Conservation (phyloP, 805 yeast species). For the Sugiyamaella qingdaonensis region DNA sequence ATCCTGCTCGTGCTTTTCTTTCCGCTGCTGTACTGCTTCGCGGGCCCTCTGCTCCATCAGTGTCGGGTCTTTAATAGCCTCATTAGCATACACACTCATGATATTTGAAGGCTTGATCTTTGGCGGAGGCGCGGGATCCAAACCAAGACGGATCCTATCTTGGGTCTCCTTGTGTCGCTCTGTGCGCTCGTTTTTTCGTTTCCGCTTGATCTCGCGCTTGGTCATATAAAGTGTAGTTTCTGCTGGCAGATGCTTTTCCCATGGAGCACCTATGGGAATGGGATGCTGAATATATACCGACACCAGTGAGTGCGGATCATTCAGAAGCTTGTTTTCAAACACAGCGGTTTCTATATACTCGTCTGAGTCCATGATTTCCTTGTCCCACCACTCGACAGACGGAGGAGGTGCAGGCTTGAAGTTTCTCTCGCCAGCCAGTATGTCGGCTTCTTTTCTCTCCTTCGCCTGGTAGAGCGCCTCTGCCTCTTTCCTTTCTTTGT, state of each 20-base stretch:
- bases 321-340: slow-evolving; percentile 10
- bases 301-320: slow-evolving; percentile 36
- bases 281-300: slow-evolving; percentile 83
- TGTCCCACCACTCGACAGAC: slow-evolving; percentile 86
- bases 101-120: slow-evolving; percentile 80
- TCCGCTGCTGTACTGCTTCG: slow-evolving; percentile 62
- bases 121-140: slow-evolving; percentile 84
- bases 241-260: slow-evolving; percentile 45
- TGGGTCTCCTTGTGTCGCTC: slow-evolving; percentile 63
- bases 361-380: slow-evolving; percentile 16
- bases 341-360: slow-evolving; percentile 12
- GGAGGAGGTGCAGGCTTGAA: slow-evolving; percentile 55
- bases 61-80: slow-evolving; percentile 86
- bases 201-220: slow-evolving; percentile 67
- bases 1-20: slow-evolving; percentile 49
- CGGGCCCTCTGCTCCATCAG: slow-evolving; percentile 70
- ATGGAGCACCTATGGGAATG: slow-evolving; percentile 55
- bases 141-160: slow-evolving; percentile 72
- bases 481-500: slow-evolving; percentile 34
- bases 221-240: slow-evolving; percentile 58
- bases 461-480: slow-evolving; percentile 29
- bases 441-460: slow-evolving; percentile 50
- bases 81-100: slow-evolving; percentile 81
- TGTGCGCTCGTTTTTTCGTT: slow-evolving; percentile 66
- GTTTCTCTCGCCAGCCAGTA: slow-evolving; percentile 50